A percentile compares a stretch with the other conserved stretches of the same genome.
Evolutionary conservation across 2,329 filamentous ascomycete species (phyloP).

Genomic region (Hypoxylon sp.): DNA sequence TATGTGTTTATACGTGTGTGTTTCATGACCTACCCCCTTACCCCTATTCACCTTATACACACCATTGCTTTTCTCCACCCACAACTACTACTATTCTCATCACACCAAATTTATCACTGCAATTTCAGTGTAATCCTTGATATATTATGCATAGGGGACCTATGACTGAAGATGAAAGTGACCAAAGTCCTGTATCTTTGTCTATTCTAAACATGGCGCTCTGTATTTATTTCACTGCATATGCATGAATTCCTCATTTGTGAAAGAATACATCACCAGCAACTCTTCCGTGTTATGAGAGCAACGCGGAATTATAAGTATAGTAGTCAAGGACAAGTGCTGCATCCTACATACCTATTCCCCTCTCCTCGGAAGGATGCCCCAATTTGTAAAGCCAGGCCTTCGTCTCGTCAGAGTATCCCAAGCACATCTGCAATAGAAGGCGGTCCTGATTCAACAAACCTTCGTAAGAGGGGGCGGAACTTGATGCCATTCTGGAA

Average conservation of each 20-base stretch:
- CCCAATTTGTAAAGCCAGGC: background rate
- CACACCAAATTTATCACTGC: no score
- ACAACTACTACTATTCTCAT: no score
- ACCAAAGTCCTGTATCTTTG: no score
- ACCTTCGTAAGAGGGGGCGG: background rate
- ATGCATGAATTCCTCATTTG: background rate
- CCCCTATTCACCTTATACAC: no score
- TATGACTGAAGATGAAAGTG: no score
- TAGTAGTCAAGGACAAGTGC: background rate
- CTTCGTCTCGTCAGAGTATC: background rate
- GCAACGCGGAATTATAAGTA: background rate
- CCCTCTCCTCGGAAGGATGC: background rate
- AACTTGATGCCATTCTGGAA: background rate
- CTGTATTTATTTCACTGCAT: no score
- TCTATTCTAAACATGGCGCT: no score
- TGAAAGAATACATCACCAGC: background rate
- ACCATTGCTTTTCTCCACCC: no score
- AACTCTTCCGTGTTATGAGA: background rate
- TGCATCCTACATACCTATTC: background rate
- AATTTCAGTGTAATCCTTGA: no score
- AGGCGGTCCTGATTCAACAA: background rate
- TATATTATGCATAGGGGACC: no score
- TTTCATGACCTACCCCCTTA: no score
- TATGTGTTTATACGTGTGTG: no score
- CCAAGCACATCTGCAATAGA: background rate